Evolutionary conservation across 305 asterid species (phyloP).

Genomic region (Fraxinus latifolia): DNA sequence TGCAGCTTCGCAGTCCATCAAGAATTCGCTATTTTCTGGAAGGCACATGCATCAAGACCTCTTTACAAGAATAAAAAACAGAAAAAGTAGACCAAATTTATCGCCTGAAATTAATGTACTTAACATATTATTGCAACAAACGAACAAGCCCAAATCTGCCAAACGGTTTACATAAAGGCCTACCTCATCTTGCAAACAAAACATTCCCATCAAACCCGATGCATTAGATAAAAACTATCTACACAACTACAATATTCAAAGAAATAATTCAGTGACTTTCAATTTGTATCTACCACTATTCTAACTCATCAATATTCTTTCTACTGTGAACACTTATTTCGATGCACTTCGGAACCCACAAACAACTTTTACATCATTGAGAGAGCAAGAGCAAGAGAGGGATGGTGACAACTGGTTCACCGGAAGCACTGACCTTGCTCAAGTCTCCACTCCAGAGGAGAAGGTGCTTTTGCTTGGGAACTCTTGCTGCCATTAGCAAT

Average conservation of each 20-base stretch:
- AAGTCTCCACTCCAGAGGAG: constrained; percentile 47
- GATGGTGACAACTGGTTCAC: background rate
- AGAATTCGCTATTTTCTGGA: constrained; percentile 52
- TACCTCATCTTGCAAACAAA: background rate
- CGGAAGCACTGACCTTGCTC: constrained; percentile 50
- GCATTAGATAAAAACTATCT: background rate
- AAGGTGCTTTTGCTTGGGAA: constrained; percentile 42
- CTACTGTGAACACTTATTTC: background rate
- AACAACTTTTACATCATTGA: background rate
- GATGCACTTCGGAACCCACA: background rate
- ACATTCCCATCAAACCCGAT: constrained; percentile 10
- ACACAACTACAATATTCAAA: background rate
- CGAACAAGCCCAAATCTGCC: constrained; percentile 14
- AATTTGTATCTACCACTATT: constrained; percentile 3
- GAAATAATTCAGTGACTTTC: background rate
- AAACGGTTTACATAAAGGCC: background rate
- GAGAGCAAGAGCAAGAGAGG: background rate
- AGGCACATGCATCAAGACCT: constrained; percentile 37
- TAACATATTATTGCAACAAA: background rate
- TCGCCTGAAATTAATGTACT: background rate
- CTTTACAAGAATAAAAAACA: constrained; percentile 15
- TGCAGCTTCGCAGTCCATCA: constrained; percentile 94
- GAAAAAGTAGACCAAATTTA: constrained; percentile 1
- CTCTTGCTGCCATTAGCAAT: constrained; percentile 48
- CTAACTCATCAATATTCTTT: background rate